phyloP scores from a whole-genome alignment of 257 asterid species.

The Przewalskia tangutica region DNA sequence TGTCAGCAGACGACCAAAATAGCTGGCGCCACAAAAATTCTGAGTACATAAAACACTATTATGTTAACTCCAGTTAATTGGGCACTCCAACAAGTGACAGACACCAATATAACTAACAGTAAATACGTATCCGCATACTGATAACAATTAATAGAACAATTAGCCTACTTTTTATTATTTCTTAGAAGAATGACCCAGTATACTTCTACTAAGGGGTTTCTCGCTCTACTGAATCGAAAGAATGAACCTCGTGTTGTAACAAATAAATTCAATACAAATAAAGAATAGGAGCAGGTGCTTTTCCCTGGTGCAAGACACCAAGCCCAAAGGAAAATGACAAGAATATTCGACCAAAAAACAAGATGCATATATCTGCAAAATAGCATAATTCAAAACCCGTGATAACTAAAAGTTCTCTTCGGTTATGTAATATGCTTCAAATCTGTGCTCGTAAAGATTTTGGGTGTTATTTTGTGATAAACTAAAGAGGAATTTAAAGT shows the following conservation, averaged over 20 bases:
- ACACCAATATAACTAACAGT: too few relatives aligned
- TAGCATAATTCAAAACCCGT: neutral
- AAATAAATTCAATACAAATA: neutral
- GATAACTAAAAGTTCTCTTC: neutral
- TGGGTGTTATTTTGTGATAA: neutral
- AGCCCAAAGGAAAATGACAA: neutral
- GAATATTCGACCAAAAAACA: neutral
- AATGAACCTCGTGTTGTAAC: neutral
- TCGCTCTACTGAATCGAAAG: neutral
- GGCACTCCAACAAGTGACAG: too few relatives aligned
- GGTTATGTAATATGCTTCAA: neutral
- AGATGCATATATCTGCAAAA: neutral
- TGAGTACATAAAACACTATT: too few relatives aligned
- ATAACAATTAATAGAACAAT: too few relatives aligned
- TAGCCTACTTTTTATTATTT: neutral
- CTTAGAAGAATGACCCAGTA: neutral
- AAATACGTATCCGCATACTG: too few relatives aligned
- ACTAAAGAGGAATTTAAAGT: neutral
- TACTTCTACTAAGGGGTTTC: neutral
- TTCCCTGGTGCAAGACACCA: neutral
- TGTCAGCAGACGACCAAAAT: too few relatives aligned
- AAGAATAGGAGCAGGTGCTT: neutral
- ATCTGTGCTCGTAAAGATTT: neutral
- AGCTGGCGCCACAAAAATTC: neutral
- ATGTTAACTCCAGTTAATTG: too few relatives aligned